Base-by-base conservation (phyloP, 2,329 filamentous ascomycete genomes). In the Rhinocladiella mackenziei region DNA sequence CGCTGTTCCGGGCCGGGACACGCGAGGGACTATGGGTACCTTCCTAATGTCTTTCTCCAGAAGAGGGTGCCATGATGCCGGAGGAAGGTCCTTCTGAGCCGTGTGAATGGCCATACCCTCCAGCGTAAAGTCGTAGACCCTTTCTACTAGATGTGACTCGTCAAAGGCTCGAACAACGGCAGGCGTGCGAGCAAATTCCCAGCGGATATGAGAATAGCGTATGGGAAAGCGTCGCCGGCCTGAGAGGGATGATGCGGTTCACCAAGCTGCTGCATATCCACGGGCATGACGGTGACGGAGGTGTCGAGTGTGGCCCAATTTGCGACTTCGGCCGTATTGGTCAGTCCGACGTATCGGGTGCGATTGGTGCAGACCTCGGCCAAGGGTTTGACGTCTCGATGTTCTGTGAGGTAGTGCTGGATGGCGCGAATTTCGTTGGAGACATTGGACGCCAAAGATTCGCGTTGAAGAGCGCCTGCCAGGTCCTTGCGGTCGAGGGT, bases 21-120 rank as follows among this genome's bases (percentile, higher is more conserved):
- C 29, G 18, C 33, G 39, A 26, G 42, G 39, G 2, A 40, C 28
- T 8, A 53, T 23, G 13, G 75, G 74, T 2, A 77, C 56, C 52
- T 76, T 77, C 17, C 74, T 68, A 37, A 78, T 76, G 48, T 77
- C 75, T 36, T 65, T 65, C 2, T 66, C 60, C 7, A 78, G 61
- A 4, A 70, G 58, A 3, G 71, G 60, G 13, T 65, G 58, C 74
- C 74, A 77, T 32, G 67, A 66, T 5, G 75, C 74, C 14, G 64
- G 58, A 3, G 68, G 62, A 57, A 75, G 69, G 28, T 65, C 62
- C 45, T 67, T 66, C 54, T 65, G 69, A 35, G 68, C 70, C 26
- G 65, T 62, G 65, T 71, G 75, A 4, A 77, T 66, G 20, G 73
- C 71, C 56, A 77, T 73, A 23, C 69, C 68, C 55, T 76, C 72